A percentile compares a stretch with the other conserved stretches of the same genome.
Conservation (phyloP, 257 asterid species). For the Solanum appendiculatum region DNA sequence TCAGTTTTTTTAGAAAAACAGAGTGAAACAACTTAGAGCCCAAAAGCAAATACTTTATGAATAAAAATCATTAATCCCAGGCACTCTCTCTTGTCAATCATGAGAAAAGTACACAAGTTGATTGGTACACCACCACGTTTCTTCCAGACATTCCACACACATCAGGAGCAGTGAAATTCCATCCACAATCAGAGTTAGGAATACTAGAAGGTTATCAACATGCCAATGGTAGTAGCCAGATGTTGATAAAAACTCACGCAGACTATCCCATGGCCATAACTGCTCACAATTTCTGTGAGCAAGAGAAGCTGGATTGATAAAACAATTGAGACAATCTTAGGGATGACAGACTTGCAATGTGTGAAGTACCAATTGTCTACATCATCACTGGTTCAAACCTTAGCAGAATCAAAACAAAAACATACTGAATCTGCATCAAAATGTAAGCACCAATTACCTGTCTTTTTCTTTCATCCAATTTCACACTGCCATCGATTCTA, state of each 20-base stretch:
- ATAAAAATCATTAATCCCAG: background rate
- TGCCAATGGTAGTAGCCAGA: background rate
- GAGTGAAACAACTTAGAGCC: background rate
- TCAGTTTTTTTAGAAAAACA: background rate
- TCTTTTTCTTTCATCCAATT: slow-evolving; percentile 58
- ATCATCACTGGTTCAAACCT: background rate
- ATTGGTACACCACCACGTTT: background rate
- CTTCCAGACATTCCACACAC: background rate
- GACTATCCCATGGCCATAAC: background rate
- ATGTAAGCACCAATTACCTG: slow-evolving; percentile 43
- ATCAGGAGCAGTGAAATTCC: background rate
- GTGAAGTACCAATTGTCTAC: background rate
- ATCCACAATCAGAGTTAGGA: background rate
- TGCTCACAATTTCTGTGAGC: background rate
- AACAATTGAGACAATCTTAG: background rate
- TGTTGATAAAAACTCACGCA: background rate
- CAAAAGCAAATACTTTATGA: background rate
- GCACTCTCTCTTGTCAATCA: background rate
- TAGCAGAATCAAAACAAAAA: background rate
- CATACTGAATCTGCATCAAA: background rate
- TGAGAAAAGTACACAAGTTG: background rate
- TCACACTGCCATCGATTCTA: slow-evolving; percentile 88
- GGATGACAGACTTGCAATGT: background rate
- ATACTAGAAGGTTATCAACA: background rate
- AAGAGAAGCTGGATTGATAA: background rate